Percentiles rank a stretch among this genome's conserved stretches.
Conservation (phyloP, 2,329 filamentous ascomycete genomes). For the Venturia oleaginea region DNA sequence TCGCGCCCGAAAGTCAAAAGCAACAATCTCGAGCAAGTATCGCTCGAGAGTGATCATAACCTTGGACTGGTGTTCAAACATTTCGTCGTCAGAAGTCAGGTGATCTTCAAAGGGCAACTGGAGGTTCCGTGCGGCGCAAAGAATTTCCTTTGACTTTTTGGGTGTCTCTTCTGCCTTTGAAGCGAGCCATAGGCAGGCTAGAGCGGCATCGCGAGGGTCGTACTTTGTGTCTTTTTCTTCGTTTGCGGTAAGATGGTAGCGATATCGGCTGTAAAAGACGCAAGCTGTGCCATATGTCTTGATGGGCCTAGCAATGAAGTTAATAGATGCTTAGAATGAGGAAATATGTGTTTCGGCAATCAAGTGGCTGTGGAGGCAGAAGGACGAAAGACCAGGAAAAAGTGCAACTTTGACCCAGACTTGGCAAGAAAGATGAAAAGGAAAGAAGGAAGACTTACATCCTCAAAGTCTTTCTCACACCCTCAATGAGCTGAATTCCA, state of each 20-base stretch:
- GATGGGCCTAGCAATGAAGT: constrained; percentile 53
- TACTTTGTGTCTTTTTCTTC: constrained; percentile 6
- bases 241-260: constrained; percentile 37
- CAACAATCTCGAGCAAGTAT: constrained; percentile 82
- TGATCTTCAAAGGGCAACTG: constrained; percentile 60
- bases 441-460: background rate
- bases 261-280: constrained; percentile 79
- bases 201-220: constrained; percentile 56
- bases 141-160: constrained; percentile 90
- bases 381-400: background rate
- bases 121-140: constrained; percentile 82
- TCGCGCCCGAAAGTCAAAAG: constrained; percentile 71
- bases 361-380: background rate
- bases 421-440: background rate
- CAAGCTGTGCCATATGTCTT: constrained; percentile 88
- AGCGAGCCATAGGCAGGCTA: constrained; percentile 80
- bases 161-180: constrained; percentile 98
- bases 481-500: constrained; percentile 11
- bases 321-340: background rate
- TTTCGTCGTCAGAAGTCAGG: constrained; percentile 62
- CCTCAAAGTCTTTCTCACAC: constrained; percentile 5
- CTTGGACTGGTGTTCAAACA: constrained; percentile 68
- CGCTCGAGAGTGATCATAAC: constrained; percentile 84
- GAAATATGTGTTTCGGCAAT: background rate
- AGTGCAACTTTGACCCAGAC: background rate